Base-by-base conservation (phyloP, 352 stramenopile genomes). In the Pythium rhizo-oryzae region DNA sequence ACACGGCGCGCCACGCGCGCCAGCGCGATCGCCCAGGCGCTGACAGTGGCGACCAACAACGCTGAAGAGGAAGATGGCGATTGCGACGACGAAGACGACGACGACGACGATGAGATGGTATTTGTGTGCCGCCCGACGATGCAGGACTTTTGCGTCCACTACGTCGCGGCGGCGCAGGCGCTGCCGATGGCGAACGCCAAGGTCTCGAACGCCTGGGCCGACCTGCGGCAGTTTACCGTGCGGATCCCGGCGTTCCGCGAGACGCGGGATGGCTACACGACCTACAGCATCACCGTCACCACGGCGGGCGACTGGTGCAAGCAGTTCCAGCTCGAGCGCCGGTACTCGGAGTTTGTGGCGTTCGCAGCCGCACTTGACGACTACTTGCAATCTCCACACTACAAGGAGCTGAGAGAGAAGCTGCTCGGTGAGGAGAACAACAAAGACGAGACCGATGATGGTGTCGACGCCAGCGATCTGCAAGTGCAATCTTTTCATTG, bases 291-390 rank as follows among this genome's bases (percentile, higher is more conserved):
- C 30, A 56, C 75, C 16, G 60, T 92, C 19, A 66, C 67, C 28
- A 87, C 76, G 16, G 77, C 67, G 6, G 58, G 65, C 30, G 71
- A 84, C 33, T 71, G 74, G 24, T 64, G 63, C 19, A 75, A 79
- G 51, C 81, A 75, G 15, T 92, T 90, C 53, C 67, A 78, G 43
- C 49, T 91, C 24, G 81, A 93, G 59, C 82, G 85, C 23, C 84
- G 84, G 43, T 94, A 87, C 62, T 93, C 86, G 16, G 86, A 94
- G 72, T 94, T 94, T 65, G 82, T 90, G 11, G 70, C 75, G 16
- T 84, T 89, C 13, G 82, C 86, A 11, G 57, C 64, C 4, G 67
- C 75, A 23, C 57, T 94, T 28, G 79, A 85, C 35, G 67, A 71
- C 39, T 80, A 84, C 37, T 59, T 87, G 12, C 54, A 59, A n/a